Evolutionary conservation across 2,329 filamentous ascomycete species (phyloP), one percentile per base, ranked within the genome.

Genomic region (Scytalidium lignicola): DNA sequence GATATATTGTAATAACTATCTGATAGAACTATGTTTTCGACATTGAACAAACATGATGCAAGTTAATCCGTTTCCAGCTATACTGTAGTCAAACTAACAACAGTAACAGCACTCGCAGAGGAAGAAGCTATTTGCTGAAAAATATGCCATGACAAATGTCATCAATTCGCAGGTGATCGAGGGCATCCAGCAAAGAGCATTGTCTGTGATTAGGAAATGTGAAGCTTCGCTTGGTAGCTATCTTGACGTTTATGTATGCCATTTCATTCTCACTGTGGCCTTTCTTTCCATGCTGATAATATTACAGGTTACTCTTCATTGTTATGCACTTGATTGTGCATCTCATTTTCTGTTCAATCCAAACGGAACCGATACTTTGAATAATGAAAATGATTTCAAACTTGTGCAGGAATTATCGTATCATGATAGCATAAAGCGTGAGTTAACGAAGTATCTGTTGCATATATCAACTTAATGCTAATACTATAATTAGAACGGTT

Each of bases 291-390:
- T n/a, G n/a, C n/a, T n/a, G n/a, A n/a, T n/a, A n/a, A n/a, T n/a
- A 6, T 40, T 7, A 15, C 15, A 62, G 59, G 48, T 57, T 19
- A 58, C 57, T 43, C 29, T 87, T 1, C 84, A 88, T 54, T 76
- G 83, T 21, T 88, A 84, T 61, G 83, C 84, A 1, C 80, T 86
- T 47, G 84, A 88, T 59, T 85, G 83, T 57, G 76, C 82, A 22
- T 84, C 82, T 0, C 80, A 85, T 57, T 82, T 86, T 55, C 71
- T 88, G n/a, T 85, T 88, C 59, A 80, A 84, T 48, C 82, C 83
- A 0, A 73, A 80, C 50, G 83, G 83, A 2, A 78, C 80, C 1
- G 71, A 82, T 51, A 84, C 82, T 8, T 70, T 87, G 2, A 70
- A 75, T 23, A 67, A 73, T 17, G 56, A 67, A 26, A 62, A 73